These are phyloP conservation scores for Ophiocordyceps sinensis DNA, from an alignment of 2,329 filamentous ascomycete genomes.

Conservation along the genomic window DNA sequence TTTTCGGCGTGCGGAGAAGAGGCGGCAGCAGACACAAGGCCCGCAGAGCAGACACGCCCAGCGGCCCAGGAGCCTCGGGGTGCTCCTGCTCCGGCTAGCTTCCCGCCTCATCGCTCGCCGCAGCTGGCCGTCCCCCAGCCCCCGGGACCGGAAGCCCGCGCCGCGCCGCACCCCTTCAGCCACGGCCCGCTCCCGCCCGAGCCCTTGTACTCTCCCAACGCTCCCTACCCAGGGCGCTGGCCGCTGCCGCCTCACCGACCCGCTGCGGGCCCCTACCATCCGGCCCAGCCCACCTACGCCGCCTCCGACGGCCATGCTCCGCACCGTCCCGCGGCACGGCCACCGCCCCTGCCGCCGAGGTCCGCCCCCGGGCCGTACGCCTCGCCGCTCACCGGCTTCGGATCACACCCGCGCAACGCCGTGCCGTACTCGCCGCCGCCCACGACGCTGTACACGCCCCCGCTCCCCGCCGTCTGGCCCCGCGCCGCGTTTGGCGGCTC, in stretches of 20 bases:
- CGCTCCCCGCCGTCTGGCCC: slow-evolving; percentile 3
- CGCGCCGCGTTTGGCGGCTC: slow-evolving; percentile 14
- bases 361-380: background rate
- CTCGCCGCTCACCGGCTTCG: background rate
- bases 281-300: background rate
- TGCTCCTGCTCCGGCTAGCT: background rate
- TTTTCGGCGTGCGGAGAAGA: no score
- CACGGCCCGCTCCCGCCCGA: background rate
- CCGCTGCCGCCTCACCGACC: background rate
- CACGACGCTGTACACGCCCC: slow-evolving; percentile 13
- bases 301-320: background rate
- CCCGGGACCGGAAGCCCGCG: background rate
- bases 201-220: background rate
- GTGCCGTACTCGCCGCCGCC: slow-evolving; percentile 11
- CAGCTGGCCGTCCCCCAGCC: background rate
- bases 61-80: no score
- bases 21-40: no score
- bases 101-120: slow-evolving; percentile 2
- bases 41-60: no score
- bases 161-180: background rate
- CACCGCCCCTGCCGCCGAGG: background rate
- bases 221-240: background rate
- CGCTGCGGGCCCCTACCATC: background rate
- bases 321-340: background rate
- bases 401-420: background rate